Conservation (phyloP, 768 basidiomycete genomes). For the Termitomyces sp. region DNA sequence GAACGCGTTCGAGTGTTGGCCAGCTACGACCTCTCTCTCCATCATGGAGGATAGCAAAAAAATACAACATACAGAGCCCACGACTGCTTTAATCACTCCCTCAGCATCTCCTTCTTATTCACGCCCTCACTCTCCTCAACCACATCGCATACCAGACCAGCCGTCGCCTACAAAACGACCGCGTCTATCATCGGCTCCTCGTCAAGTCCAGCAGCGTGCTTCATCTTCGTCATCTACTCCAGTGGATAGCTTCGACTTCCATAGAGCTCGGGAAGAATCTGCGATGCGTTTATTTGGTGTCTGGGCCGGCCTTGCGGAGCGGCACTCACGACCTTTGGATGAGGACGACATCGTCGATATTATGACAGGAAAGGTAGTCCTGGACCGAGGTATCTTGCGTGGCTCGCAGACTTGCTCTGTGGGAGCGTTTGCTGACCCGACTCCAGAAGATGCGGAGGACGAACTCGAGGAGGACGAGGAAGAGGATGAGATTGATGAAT, state of each 20-base stretch:
- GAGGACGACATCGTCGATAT: conserved; percentile 82
- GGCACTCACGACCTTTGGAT: conserved; percentile 62
- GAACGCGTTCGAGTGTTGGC: background rate
- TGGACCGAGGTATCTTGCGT: conserved; percentile 67
- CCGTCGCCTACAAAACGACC: conserved; percentile 45
- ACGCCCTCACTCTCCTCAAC: conserved; percentile 10
- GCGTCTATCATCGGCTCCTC: conserved; percentile 43
- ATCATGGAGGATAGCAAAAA: conserved; percentile 1
- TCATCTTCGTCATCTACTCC: conserved; percentile 23
- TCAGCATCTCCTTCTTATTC: conserved; percentile 49
- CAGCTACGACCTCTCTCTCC: background rate
- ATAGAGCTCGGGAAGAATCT: conserved; percentile 54
- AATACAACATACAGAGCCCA: background rate
- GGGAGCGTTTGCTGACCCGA: conserved; percentile 43
- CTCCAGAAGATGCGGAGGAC: conserved; percentile 26
- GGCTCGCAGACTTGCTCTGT: conserved; percentile 40
- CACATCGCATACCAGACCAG: conserved; percentile 25
- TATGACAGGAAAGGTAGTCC: conserved; percentile 53
- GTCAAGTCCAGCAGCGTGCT: conserved; percentile 24
- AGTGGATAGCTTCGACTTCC: conserved; percentile 33
- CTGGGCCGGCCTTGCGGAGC: conserved; percentile 67
- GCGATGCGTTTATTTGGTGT: conserved; percentile 52
- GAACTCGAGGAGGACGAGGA: conserved; percentile 41
- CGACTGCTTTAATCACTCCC: conserved; percentile 41
- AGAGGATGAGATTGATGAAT: conserved; percentile 57